Percentiles rank a stretch among this genome's conserved stretches.
Evolutionary conservation across 139 green algal genomes (phyloP).

Genomic region (Chlamydomonas urium): DNA sequence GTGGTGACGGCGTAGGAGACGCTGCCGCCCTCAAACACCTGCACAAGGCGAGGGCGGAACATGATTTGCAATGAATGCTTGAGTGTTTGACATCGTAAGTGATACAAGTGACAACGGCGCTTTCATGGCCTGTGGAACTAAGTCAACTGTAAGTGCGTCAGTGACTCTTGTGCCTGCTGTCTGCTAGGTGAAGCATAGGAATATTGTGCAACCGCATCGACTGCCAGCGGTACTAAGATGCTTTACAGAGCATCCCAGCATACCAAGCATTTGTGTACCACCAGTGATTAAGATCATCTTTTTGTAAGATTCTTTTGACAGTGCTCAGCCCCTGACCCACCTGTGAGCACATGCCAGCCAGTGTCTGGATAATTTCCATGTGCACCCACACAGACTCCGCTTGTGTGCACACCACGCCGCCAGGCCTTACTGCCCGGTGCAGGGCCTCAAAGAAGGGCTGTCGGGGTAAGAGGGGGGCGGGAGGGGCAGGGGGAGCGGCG

Average conservation of each 20-base stretch:
- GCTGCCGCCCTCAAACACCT: conserved; percentile 77
- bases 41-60: background rate
- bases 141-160: too few species aligned
- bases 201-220: too few species aligned
- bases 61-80: background rate
- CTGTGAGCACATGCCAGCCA: conserved; percentile 80
- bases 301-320: background rate
- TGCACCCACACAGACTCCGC: conserved; percentile 93
- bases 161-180: too few species aligned
- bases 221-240: background rate
- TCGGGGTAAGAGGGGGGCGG: too few species aligned
- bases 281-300: too few species aligned
- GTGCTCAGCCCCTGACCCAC: background rate
- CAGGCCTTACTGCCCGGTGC: conserved; percentile 83
- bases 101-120: too few species aligned
- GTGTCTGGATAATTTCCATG: conserved; percentile 89
- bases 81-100: too few species aligned
- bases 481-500: too few species aligned
- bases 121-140: too few species aligned
- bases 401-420: conserved; percentile 92
- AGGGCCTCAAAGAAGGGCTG: conserved; percentile 94
- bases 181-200: too few species aligned
- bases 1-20: conserved; percentile 93
- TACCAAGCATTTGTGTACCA: too few species aligned
- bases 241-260: background rate